Evolutionary conservation across 345 rosid genomes (phyloP), one percentile per base, ranked within the genome.

Genomic region (Populus alba): DNA sequence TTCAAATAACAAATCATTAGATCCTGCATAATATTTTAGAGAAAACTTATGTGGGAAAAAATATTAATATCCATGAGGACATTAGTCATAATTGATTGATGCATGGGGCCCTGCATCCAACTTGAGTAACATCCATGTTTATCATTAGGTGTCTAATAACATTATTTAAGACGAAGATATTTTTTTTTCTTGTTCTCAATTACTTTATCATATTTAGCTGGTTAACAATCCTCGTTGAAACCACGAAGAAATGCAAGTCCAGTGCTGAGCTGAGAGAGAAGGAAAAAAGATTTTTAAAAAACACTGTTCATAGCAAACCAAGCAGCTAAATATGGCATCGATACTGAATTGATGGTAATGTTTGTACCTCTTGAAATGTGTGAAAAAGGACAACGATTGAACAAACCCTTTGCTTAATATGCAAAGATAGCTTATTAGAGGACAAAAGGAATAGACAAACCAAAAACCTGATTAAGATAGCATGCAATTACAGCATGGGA

Each of bases 1-100:
- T 72, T 68, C 66, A 63, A 49, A 43, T 37, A 45, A 41, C 18
- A 27, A 49, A 59, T 70, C 18, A 77, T 67, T 35, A 74, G 59
- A 77, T 69, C 39, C 23, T 29, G 27, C 71, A 38, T 23, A n/a
- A 23, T 11, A 41, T 37, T 53, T 10, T 47, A 27, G 13, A 39
- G 12, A 43, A 29, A 57, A 7, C 18, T 23, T 37, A 27, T 41
- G 45, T 61, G 57, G 66, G 73, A 39, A 72, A 27, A 68, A 22
- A 55, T 12, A 8, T 12, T 18, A 29, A 53, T 22, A 70, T 6
- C 37, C n/a, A 70, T 9, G 33, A 45, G 59, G 37, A 3, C 27
- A 70, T 18, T 5, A 70, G 0, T 51, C 37, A 63, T n/a, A 63
- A 63, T 5, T 33, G 39, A 67, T 67, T 16, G 20, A 67, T 1